A percentile compares a stretch with the other conserved stretches of the same genome.
phyloP scores from a whole-genome alignment of 345 rosid species.

The Salix udensis region DNA sequence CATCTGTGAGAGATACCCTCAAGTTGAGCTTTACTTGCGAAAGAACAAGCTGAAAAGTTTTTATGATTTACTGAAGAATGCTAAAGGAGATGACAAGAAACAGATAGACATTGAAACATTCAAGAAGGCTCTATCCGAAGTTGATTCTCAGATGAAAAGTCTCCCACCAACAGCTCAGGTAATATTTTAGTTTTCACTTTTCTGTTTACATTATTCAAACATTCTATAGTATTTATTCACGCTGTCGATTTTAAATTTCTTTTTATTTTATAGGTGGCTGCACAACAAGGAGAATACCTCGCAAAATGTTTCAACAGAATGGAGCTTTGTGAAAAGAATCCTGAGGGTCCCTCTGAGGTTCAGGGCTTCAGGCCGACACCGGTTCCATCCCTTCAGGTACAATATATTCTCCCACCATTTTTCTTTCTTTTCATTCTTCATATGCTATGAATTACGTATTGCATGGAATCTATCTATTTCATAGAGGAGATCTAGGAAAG shows the following conservation, averaged over 20 bases:
- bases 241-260: background rate
- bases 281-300: conserved; percentile 78
- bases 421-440: background rate
- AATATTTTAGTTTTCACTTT: background rate
- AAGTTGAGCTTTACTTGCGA: conserved; percentile 64
- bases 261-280: conserved; percentile 41
- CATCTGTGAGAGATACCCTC: conserved; percentile 76
- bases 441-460: background rate
- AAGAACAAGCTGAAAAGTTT: conserved; percentile 47
- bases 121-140: conserved; percentile 57
- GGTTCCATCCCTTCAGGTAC: conserved; percentile 70
- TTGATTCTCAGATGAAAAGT: conserved; percentile 73
- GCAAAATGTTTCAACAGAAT: conserved; percentile 70
- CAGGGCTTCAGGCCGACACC: conserved; percentile 61
- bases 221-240: background rate
- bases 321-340: conserved; percentile 58
- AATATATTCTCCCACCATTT: background rate
- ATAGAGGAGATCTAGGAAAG: too few relatives aligned
- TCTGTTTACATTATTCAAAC: background rate
- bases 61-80: conserved; percentile 40
- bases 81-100: conserved; percentile 33
- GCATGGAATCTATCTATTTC: too few relatives aligned
- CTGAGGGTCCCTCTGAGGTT: conserved; percentile 84
- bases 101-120: conserved; percentile 50
- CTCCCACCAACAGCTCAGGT: conserved; percentile 93